phyloP scores from a whole-genome alignment of 441 rosid genomes.

The Biscutella laevigata region DNA sequence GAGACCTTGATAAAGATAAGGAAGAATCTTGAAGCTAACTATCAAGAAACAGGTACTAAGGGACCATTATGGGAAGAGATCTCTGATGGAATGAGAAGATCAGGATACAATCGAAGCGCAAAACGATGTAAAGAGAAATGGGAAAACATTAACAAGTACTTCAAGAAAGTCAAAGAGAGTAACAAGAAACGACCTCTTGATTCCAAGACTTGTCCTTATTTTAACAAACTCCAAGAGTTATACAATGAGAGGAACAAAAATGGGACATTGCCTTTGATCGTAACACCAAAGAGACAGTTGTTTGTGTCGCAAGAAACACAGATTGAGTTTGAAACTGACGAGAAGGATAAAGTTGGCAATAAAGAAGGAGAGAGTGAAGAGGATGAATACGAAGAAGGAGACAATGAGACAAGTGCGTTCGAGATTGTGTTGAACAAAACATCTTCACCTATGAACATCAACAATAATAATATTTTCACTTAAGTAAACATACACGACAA shows the following conservation, averaged over 20 bases:
- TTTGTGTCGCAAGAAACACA: slow-evolving; percentile 34
- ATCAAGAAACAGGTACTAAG: slow-evolving; percentile 66
- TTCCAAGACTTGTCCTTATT: slow-evolving; percentile 92
- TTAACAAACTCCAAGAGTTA: slow-evolving; percentile 65
- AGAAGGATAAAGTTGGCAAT: slow-evolving; percentile 6
- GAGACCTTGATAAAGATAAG: slow-evolving; percentile 54
- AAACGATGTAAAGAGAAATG: slow-evolving; percentile 95
- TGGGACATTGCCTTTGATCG: slow-evolving; percentile 35
- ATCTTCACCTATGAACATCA: slow-evolving; percentile 28
- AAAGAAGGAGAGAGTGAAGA: slow-evolving; percentile 38
- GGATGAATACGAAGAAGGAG: slow-evolving; percentile 35
- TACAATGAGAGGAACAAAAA: slow-evolving; percentile 45
- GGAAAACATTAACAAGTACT: slow-evolving; percentile 96
- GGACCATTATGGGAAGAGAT: slow-evolving; percentile 92
- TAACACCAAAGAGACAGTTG: slow-evolving; percentile 72
- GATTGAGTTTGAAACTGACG: slow-evolving; percentile 19
- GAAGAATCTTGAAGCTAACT: slow-evolving; percentile 45
- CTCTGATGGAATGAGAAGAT: slow-evolving; percentile 57
- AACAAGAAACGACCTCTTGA: slow-evolving; percentile 66
- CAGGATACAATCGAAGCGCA: slow-evolving; percentile 67
- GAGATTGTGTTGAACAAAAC: slow-evolving; percentile 55
- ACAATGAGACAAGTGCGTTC: slow-evolving; percentile 41
- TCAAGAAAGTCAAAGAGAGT: slow-evolving; percentile 87
- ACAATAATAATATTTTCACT: slow-evolving; percentile 25
- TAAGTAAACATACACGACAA: slow-evolving; percentile 18